These are phyloP conservation scores for Starmera amethionina DNA, from an alignment of 805 yeast genomes.

Conservation along the genomic window DNA sequence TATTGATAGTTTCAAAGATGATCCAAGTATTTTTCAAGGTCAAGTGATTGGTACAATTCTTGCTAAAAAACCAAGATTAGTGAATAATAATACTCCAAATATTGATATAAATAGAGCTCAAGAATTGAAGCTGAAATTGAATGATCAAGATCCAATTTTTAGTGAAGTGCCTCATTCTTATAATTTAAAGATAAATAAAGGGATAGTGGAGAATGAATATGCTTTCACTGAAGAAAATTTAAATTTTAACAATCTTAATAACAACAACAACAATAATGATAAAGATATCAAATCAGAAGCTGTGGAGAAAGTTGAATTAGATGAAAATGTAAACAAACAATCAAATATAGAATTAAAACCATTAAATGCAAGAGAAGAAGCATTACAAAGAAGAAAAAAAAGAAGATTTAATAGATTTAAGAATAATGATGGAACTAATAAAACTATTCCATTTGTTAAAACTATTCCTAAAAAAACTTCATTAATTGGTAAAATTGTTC, in stretches of 20 bases:
- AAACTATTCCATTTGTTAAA: conserved; percentile 71
- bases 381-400: conserved; percentile 20
- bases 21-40: conserved; percentile 53
- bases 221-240: conserved; percentile 84
- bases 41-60: conserved; percentile 55
- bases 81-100: no score
- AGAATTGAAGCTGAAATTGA: conserved; percentile 49
- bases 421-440: conserved; percentile 26
- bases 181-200: conserved; percentile 68
- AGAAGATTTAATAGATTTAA: conserved; percentile 27
- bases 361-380: conserved; percentile 21
- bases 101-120: conserved; percentile 3
- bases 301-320: neutral
- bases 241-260: conserved; percentile 18
- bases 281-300: neutral
- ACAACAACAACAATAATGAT: neutral
- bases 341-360: conserved; percentile 14
- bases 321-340: conserved; percentile 1
- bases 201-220: conserved; percentile 74
- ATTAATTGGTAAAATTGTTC: conserved; percentile 77
- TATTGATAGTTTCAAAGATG: conserved; percentile 64
- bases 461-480: conserved; percentile 86
- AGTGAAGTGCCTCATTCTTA: conserved; percentile 73
- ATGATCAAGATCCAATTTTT: conserved; percentile 25
- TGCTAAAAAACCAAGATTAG: no score